Conservation (phyloP, 1,139 yeast species). For the Arxiozyma slooffiae region DNA sequence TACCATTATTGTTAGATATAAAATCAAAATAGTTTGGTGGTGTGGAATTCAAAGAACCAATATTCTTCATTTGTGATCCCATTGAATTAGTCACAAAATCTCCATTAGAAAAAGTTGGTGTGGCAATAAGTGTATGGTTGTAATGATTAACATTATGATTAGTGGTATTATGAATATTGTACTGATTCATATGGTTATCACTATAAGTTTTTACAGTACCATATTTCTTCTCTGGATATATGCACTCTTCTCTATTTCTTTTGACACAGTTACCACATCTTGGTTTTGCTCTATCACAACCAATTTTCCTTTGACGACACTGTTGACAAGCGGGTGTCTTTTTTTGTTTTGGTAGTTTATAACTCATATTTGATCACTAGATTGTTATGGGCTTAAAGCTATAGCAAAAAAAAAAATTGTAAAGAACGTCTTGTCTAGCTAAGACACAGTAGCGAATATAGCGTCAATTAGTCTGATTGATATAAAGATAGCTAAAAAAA, state of each 20-base stretch:
- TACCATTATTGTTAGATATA: not conserved
- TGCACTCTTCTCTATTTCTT: conserved; percentile 15
- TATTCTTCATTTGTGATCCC: too few relatives aligned
- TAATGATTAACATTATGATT: not conserved
- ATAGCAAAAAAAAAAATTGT: too few relatives aligned
- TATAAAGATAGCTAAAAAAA: not conserved
- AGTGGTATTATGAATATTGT: not conserved
- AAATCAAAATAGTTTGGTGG: not conserved
- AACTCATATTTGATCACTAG: not conserved
- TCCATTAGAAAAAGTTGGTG: not conserved
- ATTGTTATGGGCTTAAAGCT: conserved; percentile 5
- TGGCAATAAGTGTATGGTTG: not conserved
- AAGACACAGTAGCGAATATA: not conserved
- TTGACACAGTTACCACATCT: conserved; percentile 43
- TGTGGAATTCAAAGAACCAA: not conserved
- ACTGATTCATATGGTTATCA: too few relatives aligned
- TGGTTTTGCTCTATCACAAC: conserved; percentile 53
- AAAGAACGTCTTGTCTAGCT: not conserved
- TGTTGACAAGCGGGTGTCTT: conserved; percentile 37
- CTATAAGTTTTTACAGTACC: not conserved
- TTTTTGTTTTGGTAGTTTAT: conserved; percentile 10
- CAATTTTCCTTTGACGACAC: conserved; percentile 42
- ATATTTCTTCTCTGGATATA: not conserved
- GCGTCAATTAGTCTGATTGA: not conserved
- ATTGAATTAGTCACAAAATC: not conserved